Percentiles rank a stretch among this genome's conserved stretches.
phyloP scores from a whole-genome alignment of 2,329 filamentous ascomycete genomes.

The Talaromyces sp. region DNA sequence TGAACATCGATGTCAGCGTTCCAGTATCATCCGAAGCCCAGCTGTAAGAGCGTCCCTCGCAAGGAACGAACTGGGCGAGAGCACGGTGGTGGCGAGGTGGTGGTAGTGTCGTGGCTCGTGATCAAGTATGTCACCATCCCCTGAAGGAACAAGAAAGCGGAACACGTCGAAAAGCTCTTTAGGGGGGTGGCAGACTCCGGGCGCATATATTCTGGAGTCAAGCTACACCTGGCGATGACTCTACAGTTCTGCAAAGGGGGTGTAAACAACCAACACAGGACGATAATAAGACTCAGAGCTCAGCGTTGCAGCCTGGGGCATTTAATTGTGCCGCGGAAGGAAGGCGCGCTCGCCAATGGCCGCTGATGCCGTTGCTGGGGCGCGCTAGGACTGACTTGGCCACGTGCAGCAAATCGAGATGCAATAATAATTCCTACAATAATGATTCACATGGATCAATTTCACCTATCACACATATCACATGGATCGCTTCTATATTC shows the following conservation, averaged over 20 bases:
- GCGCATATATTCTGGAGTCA: neutral
- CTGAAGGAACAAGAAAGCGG: neutral
- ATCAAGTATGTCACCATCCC: neutral
- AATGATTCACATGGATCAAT: neutral
- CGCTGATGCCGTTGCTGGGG: neutral
- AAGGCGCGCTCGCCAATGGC: neutral
- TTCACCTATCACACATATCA: neutral
- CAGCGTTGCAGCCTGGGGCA: neutral
- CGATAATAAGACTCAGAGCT: neutral
- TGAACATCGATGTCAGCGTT: conserved; percentile 18
- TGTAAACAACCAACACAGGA: neutral
- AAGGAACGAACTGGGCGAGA: neutral
- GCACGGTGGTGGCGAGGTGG: neutral
- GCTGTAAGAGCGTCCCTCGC: neutral
- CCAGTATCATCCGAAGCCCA: neutral
- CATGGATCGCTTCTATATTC: neutral
- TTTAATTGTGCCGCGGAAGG: too few species aligned
- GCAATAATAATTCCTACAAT: too few species aligned
- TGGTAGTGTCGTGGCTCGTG: neutral
- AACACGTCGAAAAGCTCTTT: neutral
- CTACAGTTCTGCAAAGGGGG: neutral
- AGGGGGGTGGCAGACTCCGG: neutral
- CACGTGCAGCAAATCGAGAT: neutral
- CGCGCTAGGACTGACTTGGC: neutral
- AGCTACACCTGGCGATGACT: neutral